phyloP scores from a whole-genome alignment of 208 protist species.

The Leishmania gerbilli region DNA sequence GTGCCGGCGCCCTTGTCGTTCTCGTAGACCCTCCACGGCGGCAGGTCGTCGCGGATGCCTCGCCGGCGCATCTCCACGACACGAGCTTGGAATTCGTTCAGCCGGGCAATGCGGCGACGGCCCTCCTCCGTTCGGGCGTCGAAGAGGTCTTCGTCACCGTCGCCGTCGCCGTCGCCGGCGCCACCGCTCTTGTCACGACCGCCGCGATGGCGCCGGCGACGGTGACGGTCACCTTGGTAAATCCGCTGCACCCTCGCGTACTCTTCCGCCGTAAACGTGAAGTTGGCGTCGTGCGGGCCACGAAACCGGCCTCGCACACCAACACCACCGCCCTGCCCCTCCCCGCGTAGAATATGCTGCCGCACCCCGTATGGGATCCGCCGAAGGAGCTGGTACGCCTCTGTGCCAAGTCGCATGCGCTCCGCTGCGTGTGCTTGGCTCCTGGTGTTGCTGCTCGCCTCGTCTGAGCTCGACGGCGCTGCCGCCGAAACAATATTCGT shows the following conservation, averaged over 20 bases:
- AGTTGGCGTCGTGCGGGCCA: constrained; percentile 4
- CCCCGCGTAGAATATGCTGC: constrained; percentile 35
- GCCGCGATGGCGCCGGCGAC: constrained; percentile 3
- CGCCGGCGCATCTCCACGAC: constrained; percentile 21
- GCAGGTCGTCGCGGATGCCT: constrained; percentile 24
- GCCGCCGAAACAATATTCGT: constrained; percentile 4
- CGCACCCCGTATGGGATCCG: constrained; percentile 33
- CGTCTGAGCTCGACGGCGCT: not conserved
- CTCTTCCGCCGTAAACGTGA: constrained; percentile 39
- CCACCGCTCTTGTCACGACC: not conserved
- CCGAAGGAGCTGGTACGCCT: constrained; percentile 70
- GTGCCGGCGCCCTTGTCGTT: not conserved
- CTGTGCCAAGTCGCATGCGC: constrained; percentile 35
- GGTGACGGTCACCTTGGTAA: constrained; percentile 36
- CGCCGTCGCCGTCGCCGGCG: not conserved
- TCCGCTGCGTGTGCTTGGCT: constrained; percentile 3
- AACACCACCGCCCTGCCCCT: not conserved
- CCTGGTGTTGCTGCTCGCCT: not conserved
- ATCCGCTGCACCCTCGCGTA: constrained; percentile 45
- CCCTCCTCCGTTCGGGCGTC: constrained; percentile 28
- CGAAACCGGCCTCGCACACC: not conserved
- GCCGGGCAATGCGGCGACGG: constrained; percentile 15
- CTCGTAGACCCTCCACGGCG: constrained; percentile 23
- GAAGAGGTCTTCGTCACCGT: constrained; percentile 24
- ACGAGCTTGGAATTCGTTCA: constrained; percentile 14